Base-by-base conservation (phyloP, 1,284 basidiomycete genomes). In the Mycena citricolor region DNA sequence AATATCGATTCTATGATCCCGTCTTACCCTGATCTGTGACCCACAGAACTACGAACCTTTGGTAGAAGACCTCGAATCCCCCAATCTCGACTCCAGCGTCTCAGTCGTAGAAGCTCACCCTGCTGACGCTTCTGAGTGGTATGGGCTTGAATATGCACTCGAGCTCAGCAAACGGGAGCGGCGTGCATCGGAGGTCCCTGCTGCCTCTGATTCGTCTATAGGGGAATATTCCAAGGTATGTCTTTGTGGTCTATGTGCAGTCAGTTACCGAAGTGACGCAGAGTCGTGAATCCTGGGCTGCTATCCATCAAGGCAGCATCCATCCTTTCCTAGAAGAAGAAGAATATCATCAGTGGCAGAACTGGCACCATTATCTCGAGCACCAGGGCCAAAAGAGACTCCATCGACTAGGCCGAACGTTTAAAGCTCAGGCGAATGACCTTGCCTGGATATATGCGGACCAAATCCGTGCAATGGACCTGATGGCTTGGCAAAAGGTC, bases 281-380 rank as follows among this genome's bases (percentile, higher is more conserved):
- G 71, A 72, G 70, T 44, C 66, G 61, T 44, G 64, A 70, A 53
- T 72, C 71, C 6, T 74, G 70, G 69, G 66, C 66, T 4, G 65
- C 65, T 1, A 61, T 73, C 21, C 71, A 68, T 50, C 59, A 57
- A 35, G 67, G 65, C 4, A 60, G 52, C 4, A 53, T 68, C 11
- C 60, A 69, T 42, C 67, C 70, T 1, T 59, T 59, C 38, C 63
- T 62, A 39, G 66, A 67, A 44, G 66, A 71, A 32, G 61, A 67
- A 41, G 67, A 69, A 33, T 71, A 64, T 43, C 54, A 56, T 17
- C 60, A 61, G 20, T 71, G 69, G 69, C 61, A 60, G 47, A 62
- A 61, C 33, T 70, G 68, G 68, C 68, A 68, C 45, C 57, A 54
- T 11, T 58, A 57, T 31, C 59, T 69, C 19, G 68, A 69, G 26